A percentile compares a stretch with the other conserved stretches of the same genome.
Conservation (phyloP, 768 basidiomycete species). For the Mycena maculata region DNA sequence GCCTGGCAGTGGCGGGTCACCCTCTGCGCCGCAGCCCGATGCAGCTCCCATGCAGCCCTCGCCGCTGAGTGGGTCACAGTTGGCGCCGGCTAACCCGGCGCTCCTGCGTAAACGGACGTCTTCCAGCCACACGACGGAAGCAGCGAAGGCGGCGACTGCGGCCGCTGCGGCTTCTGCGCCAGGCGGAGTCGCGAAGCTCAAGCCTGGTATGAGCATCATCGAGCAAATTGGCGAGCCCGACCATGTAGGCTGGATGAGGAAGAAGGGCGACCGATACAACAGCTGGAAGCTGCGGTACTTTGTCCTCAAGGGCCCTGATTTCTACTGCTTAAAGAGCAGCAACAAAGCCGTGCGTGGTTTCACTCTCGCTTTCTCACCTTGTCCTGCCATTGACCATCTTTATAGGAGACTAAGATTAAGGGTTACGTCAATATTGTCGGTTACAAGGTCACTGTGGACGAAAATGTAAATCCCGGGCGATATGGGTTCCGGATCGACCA, state of each 20-base stretch:
- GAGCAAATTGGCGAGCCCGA: constrained; percentile 94
- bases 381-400: constrained; percentile 10
- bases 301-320: constrained; percentile 89
- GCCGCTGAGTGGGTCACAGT: background rate
- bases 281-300: constrained; percentile 94
- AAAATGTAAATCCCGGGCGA: constrained; percentile 89
- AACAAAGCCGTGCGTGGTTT: constrained; percentile 62
- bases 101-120: constrained; percentile 69
- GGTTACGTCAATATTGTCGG: constrained; percentile 94
- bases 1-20: background rate
- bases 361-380: constrained; percentile 37
- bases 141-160: constrained; percentile 24
- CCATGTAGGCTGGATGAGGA: constrained; percentile 93
- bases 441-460: constrained; percentile 93
- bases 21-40: constrained; percentile 10
- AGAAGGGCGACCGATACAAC: constrained; percentile 94
- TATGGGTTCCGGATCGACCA: constrained; percentile 97
- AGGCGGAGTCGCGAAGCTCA: constrained; percentile 50
- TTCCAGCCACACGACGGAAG: constrained; percentile 42
- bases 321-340: constrained; percentile 87
- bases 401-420: constrained; percentile 94
- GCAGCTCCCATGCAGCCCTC: background rate
- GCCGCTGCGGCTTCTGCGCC: constrained; percentile 25
- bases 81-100: constrained; percentile 37
- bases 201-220: constrained; percentile 78